Conservation (phyloP, 495 filamentous ascomycete genomes). For the Aspergillus carlsbadensis region DNA sequence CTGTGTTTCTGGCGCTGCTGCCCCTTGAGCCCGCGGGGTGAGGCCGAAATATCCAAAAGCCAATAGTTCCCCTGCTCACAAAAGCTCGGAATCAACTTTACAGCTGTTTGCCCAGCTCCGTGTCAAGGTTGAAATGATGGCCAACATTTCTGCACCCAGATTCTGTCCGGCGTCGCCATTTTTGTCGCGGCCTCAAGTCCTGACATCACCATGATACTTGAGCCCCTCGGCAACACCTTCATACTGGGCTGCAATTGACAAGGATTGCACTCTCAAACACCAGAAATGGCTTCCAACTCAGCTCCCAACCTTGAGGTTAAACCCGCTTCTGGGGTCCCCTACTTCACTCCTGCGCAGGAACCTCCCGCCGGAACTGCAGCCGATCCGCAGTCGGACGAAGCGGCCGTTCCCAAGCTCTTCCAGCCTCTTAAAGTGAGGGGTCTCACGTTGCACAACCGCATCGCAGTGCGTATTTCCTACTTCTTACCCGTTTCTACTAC, state of each 20-base stretch:
- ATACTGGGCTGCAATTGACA: not conserved
- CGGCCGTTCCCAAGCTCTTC: constrained; percentile 65
- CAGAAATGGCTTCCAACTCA: not conserved
- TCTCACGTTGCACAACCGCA: constrained; percentile 59
- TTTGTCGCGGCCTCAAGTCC: too few relatives aligned
- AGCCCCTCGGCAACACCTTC: not conserved
- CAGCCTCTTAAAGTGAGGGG: constrained; percentile 60
- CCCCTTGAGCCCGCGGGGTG: too few relatives aligned
- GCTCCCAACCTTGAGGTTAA: constrained; percentile 3
- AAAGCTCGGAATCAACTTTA: too few relatives aligned
- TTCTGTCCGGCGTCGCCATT: too few relatives aligned
- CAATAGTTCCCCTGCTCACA: too few relatives aligned
- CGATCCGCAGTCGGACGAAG: constrained; percentile 56
- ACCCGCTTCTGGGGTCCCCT: constrained; percentile 46
- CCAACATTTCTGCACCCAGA: too few relatives aligned
- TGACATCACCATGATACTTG: constrained; percentile 11
- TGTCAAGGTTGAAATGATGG: too few relatives aligned
- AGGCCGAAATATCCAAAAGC: too few relatives aligned
- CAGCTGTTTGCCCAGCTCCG: too few relatives aligned
- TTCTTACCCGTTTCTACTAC: not conserved
- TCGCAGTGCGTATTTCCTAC: constrained; percentile 45
- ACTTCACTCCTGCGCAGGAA: constrained; percentile 66
- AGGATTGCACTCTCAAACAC: not conserved
- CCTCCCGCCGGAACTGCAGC: constrained; percentile 67
- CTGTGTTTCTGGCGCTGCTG: too few relatives aligned